Conservation (phyloP, 805 yeast species). For the Wickerhamiella occidentalis region DNA sequence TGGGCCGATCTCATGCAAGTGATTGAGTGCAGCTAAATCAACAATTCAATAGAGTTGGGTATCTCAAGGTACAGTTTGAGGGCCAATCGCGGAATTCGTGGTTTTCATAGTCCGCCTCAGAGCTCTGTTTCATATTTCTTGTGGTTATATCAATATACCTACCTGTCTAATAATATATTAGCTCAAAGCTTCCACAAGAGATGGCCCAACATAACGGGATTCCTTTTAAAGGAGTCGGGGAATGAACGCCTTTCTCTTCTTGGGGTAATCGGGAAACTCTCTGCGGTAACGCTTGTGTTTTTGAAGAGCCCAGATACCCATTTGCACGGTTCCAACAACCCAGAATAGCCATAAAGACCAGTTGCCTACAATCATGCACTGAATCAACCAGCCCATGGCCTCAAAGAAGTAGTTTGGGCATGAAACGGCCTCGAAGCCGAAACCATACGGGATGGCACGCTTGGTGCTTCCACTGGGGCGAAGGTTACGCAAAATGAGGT, state of each 20-base stretch:
- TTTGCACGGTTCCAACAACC: conserved; percentile 60
- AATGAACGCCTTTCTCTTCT: conserved; percentile 61
- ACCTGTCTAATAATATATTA: too few species aligned
- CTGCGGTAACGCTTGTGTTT: conserved; percentile 59
- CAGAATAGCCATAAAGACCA: conserved; percentile 64
- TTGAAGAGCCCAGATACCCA: conserved; percentile 86
- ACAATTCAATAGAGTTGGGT: too few species aligned
- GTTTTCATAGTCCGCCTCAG: too few species aligned
- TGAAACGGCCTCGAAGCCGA: conserved; percentile 68
- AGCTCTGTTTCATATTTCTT: too few species aligned
- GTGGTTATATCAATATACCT: too few species aligned
- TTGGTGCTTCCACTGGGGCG: conserved; percentile 45
- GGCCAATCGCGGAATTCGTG: too few species aligned
- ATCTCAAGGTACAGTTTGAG: too few species aligned
- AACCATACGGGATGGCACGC: conserved; percentile 69
- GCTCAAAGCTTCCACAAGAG: too few species aligned
- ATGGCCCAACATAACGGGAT: too few species aligned
- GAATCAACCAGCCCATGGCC: conserved; percentile 57
- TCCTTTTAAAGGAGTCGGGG: conserved; percentile 63
- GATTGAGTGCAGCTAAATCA: too few species aligned
- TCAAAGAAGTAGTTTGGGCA: conserved; percentile 94
- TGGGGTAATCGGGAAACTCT: conserved; percentile 71
- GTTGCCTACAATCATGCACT: conserved; percentile 62
- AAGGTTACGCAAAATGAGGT: conserved; percentile 45
- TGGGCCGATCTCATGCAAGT: too few species aligned